Base-by-base conservation (phyloP, 2,329 filamentous ascomycete species). In the Sclerotinia nivalis region DNA sequence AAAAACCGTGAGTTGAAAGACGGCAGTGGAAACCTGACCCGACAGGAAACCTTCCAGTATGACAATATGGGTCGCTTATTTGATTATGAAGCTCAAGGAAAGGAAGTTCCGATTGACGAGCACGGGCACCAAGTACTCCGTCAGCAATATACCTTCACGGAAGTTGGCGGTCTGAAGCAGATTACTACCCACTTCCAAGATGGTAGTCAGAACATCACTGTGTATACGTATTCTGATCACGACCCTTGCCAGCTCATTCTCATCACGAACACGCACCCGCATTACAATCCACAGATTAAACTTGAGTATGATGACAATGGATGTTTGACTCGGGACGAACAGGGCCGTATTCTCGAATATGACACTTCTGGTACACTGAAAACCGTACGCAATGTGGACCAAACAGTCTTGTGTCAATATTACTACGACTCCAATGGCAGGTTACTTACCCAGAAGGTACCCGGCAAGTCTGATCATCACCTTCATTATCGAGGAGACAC, bases 251-350 rank as follows among this genome's bases (percentile, higher is more conserved):
- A 56, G 31, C 20, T 37, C 10, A 22, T 56, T 56, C 31, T 56
- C 9, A 37, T 56, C 54, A 56, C 31, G 25, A 56, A 56, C 20
- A 56, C 54, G 31, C 54, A 37, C 22, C 31, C 54, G 22, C 31
- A 37, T 13, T 20, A 56, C 2, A 56, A 22, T 13, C 20, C 54
- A 37, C 20, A 56, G 18, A 37, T 56, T 34, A 15, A 37, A 34
- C 54, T 56, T 37, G 54, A 56, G 18, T 56, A 56, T 56, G 54
- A 56, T 13, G 22, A n/a, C 18, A 56, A 56, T 9, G 54, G 54
- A 12, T 56, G 31, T 56, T n/a, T 56, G 31, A 56, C 31, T 4
- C 18, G 54, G 20, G 54, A 56, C n/a, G 31, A 56, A 56, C 31
- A 56, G 31, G 18, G 54, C 13, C 31, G 20, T 9, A 37, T 56